Base-by-base conservation (phyloP, 805 yeast genomes). In the Schwanniomyces occidentalis region DNA sequence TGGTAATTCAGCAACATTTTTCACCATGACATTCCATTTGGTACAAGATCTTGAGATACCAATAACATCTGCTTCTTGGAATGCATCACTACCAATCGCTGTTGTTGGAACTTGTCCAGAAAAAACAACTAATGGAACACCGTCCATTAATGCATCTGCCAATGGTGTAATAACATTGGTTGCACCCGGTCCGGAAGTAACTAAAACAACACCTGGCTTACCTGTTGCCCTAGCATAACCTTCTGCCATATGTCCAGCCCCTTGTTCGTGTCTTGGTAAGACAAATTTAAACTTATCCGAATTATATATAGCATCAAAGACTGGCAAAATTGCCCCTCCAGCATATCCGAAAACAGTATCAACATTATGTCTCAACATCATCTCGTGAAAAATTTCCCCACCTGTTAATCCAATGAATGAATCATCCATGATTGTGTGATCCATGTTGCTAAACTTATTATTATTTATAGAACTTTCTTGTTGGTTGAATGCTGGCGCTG, bases 181-280 rank as follows among this genome's bases (percentile, higher is more conserved):
- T 32, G 98, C 99, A 56, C 98, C 99, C 19, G 99, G 99, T 34
- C 99, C 99, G 1, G 96, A 88, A n/a, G 99, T 93, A 34, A 93
- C 99, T 52, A 93, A 71, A 32, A 93, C 98, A 46, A 93, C 95
- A 69, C 99, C 99, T 9, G 97, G 95, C 65, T 87, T 93, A 40
- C 98, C 99, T 13, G 80, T 67, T 25, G 95, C 99, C 49, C 95
- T 76, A 37, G 99, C 97, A 51, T 93, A 93, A 41, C 99, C 99
- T 69, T 93, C 97, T 37, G 99, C 99, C 98, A 93, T 93, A 66
- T 93, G 99, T 34, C 99, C 99, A 12, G 98, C 99, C 61, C 99
- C 99, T 68, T 93, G 99, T 65, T 93, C 99, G 63, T 93, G 98
- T 54, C 95, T 78, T 31, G 99, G 99, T 45, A 93, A 71, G 37